Conservation (phyloP, 371 early-diverging fungal species). For the Rhizopus sp. region DNA sequence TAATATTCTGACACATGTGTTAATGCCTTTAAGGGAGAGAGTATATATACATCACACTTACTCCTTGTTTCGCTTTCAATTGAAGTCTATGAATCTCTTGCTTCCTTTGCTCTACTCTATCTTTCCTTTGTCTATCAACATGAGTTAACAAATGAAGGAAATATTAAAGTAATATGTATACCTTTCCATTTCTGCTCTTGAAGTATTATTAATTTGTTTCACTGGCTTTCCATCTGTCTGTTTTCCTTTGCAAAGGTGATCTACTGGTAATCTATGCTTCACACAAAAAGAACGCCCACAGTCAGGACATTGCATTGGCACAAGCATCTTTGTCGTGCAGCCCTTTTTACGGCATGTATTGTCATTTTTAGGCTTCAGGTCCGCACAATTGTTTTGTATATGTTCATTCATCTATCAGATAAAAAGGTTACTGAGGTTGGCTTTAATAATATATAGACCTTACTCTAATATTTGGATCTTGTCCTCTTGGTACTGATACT, state of each 20-base stretch:
- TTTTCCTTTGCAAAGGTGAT: constrained; percentile 57
- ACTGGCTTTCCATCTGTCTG: not conserved
- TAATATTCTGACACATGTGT: constrained; percentile 22
- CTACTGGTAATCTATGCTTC: constrained; percentile 62
- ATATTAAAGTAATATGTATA: not conserved
- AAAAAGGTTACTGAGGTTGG: not conserved
- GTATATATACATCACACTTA: constrained; percentile 7
- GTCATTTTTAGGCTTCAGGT: constrained; percentile 45
- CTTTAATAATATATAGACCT: not conserved
- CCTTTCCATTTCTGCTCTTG: constrained; percentile 31
- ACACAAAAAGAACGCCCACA: constrained; percentile 65
- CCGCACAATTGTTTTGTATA: constrained; percentile 61
- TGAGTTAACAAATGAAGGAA: not conserved
- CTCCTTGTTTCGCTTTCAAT: constrained; percentile 33
- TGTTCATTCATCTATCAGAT: constrained; percentile 56
- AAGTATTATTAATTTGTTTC: constrained; percentile 3
- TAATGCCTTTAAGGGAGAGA: not conserved
- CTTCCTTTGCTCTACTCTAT: constrained; percentile 22
- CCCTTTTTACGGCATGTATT: constrained; percentile 57
- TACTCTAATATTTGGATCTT: constrained; percentile 65
- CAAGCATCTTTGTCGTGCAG: constrained; percentile 58
- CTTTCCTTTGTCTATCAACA: constrained; percentile 17
- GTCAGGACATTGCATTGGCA: constrained; percentile 59
- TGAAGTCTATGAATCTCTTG: constrained; percentile 35
- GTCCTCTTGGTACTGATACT: constrained; percentile 63